Conservation (phyloP, 345 rosid species). For the Chamaenerion angustifolium region DNA sequence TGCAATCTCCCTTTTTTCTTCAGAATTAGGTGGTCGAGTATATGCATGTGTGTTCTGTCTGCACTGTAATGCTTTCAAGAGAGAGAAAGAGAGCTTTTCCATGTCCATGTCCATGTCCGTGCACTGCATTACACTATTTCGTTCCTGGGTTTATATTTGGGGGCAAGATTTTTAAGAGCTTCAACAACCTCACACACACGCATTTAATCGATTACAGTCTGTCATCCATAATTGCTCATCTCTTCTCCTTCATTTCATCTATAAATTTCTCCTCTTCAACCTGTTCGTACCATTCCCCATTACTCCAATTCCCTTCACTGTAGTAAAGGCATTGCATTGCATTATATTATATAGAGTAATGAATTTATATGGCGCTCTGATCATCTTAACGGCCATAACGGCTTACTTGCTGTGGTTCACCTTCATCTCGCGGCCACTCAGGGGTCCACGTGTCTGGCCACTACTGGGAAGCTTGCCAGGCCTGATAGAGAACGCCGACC, state of each 20-base stretch:
- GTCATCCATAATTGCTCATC: slow-evolving; percentile 41
- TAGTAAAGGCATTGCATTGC: no score
- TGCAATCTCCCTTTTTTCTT: slow-evolving; percentile 24
- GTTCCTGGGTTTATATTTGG: no score
- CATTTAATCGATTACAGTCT: slow-evolving; percentile 38
- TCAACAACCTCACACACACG: slow-evolving; percentile 22
- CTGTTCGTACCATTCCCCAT: slow-evolving; percentile 6
- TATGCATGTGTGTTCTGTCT: not conserved
- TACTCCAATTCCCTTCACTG: no score
- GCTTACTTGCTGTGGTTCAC: slow-evolving; percentile 80
- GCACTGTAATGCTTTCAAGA: not conserved
- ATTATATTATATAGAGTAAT: slow-evolving; percentile 7
- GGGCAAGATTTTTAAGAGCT: slow-evolving; percentile 10
- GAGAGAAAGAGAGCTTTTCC: no score
- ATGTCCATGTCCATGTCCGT: no score
- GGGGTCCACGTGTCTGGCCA: slow-evolving; percentile 92
- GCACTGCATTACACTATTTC: no score
- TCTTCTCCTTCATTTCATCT: slow-evolving; percentile 7
- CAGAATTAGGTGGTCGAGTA: slow-evolving; percentile 38
- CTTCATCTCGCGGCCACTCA: slow-evolving; percentile 65
- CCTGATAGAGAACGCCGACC: slow-evolving; percentile 68
- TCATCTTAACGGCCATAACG: slow-evolving; percentile 51
- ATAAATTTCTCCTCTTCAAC: slow-evolving; percentile 22
- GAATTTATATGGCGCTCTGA: slow-evolving; percentile 52
- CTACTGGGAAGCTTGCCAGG: slow-evolving; percentile 89